These are phyloP conservation scores for Cicer judaicum DNA, from an alignment of 306 rosid genomes.

Conservation along the genomic window DNA sequence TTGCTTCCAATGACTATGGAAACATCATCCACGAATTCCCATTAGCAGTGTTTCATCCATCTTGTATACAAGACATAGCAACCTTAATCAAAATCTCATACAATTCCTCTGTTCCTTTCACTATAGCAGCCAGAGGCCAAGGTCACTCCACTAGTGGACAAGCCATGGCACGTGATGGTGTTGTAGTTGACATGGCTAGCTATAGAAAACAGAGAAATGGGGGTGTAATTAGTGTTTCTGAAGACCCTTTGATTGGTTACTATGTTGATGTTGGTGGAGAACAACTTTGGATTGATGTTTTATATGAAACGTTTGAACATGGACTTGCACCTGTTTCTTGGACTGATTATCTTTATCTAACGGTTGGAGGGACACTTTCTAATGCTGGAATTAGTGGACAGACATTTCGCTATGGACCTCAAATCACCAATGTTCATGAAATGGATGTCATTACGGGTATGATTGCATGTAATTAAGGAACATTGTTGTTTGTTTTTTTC, in stretches of 20 bases:
- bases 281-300: slow-evolving; percentile 68
- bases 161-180: slow-evolving; percentile 70
- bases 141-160: slow-evolving; percentile 77
- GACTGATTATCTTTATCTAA: slow-evolving; percentile 73
- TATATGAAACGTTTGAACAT: slow-evolving; percentile 52
- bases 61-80: slow-evolving; percentile 58
- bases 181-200: slow-evolving; percentile 67
- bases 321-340: slow-evolving; percentile 73
- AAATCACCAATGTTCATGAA: slow-evolving; percentile 70
- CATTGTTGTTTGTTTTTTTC: no score
- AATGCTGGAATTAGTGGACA: slow-evolving; percentile 78
- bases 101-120: slow-evolving; percentile 54
- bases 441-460: slow-evolving; percentile 80
- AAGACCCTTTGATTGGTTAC: slow-evolving; percentile 46
- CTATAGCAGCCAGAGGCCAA: slow-evolving; percentile 63
- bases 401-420: slow-evolving; percentile 77
- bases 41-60: slow-evolving; percentile 60
- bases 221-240: slow-evolving; percentile 40
- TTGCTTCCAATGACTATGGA: slow-evolving; percentile 72
- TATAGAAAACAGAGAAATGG: slow-evolving; percentile 42
- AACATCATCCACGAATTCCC: slow-evolving; percentile 58
- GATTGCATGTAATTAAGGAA: not conserved
- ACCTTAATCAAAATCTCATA: slow-evolving; percentile 52
- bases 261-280: slow-evolving; percentile 80
- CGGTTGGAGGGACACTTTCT: slow-evolving; percentile 80